Evolutionary conservation across 768 basidiomycete genomes (phyloP), one percentile per base, ranked within the genome.

Genomic region (Boletales sp.): DNA sequence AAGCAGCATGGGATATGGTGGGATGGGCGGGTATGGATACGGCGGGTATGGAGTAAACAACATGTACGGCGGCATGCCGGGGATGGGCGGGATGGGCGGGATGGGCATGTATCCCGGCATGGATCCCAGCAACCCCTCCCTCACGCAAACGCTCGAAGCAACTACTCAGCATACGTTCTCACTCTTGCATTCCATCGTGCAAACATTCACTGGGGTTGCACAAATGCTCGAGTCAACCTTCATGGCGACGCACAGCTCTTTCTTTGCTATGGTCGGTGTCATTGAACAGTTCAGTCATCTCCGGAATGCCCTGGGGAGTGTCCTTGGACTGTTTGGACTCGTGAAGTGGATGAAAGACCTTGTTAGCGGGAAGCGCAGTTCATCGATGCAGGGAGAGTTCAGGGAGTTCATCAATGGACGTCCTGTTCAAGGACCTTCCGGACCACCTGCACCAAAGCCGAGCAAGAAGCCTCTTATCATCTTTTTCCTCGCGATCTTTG

Each of bases 191-290:
- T 90, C 89, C 11, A 87, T 99, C 64, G 95, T 99, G 40, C 90
- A 92, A 60, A 97, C 94, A 5, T 95, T 98, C 70, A 78, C 84
- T 0, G 94, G 94, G 19, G 85, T 99, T 54, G 87, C 95, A 0
- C 95, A 98, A 67, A 94, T 99, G 84, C 85, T 99, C 63, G 95
- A 98, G 68, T 86, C 83, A 31, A 98, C 95, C 6, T 97, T 95
- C 71, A 90, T 97, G 86, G 95, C 95, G 3, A 95, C 93, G 0
- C 93, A 95, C 68, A 92, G 90, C 1, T 88, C 85, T 9, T 95
- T 95, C 71, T 95, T 94, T 67, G 92, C 93, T 49, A 93, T 95
- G 86, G 92, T 94, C 44, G 90, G 92, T 54, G 95, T 99, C 40
- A 79, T 94, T 35, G 97, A 99, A 62, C 97, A 99, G 64, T 87